Conservation (phyloP, 441 rosid species). For the Hura crepitans region DNA sequence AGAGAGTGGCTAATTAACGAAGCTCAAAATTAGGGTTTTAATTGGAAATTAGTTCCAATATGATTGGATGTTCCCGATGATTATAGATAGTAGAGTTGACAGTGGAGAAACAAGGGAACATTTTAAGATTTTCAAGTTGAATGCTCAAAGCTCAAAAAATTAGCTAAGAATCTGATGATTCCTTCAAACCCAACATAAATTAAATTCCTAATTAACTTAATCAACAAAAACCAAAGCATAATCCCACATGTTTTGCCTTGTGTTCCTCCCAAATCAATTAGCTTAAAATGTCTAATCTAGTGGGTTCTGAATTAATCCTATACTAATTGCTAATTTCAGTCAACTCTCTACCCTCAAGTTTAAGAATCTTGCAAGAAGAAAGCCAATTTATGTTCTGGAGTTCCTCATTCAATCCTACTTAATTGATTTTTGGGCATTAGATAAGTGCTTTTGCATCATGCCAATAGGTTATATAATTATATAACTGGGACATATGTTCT, state of each 20-base stretch:
- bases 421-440: not conserved
- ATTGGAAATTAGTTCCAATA: constrained; percentile 4
- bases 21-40: not conserved
- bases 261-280: constrained; percentile 25
- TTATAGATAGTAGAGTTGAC: not conserved
- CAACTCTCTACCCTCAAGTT: not conserved
- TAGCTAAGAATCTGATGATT: constrained; percentile 17
- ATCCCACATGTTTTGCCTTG: constrained; percentile 37
- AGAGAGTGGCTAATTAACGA: not conserved
- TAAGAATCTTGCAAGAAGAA: not conserved
- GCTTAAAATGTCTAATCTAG: not conserved
- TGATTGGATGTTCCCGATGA: constrained; percentile 8
- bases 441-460: too few species aligned
- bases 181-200: constrained; percentile 19
- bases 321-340: not conserved
- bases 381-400: not conserved
- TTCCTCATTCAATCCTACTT: not conserved
- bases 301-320: not conserved
- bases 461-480: too few species aligned
- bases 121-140: not conserved
- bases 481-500: too few species aligned
- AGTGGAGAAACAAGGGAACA: constrained; percentile 15
- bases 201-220: constrained; percentile 1
- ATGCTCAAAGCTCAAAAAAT: constrained; percentile 25
- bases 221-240: constrained; percentile 18